phyloP scores from a whole-genome alignment of 75 land plant genomes.

The Cryptomeria japonica region DNA sequence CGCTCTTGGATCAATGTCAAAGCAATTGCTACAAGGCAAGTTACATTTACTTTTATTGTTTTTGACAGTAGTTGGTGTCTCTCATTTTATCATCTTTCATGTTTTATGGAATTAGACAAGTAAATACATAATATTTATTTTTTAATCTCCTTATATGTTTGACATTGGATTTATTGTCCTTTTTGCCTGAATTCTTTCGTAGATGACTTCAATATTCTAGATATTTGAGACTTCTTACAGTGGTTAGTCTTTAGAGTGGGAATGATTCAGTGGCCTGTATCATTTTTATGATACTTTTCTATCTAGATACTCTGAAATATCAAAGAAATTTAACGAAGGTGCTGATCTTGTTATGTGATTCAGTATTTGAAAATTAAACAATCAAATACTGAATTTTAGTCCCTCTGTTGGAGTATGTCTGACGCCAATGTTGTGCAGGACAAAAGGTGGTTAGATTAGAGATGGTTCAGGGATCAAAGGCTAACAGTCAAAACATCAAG shows the following conservation, averaged over 20 bases:
- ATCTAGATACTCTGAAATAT: neutral
- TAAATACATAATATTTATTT: neutral
- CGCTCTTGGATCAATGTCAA: slow-evolving; percentile 59
- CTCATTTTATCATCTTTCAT: slow-evolving; percentile 4
- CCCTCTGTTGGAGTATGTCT: neutral
- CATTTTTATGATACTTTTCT: neutral
- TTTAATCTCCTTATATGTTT: neutral
- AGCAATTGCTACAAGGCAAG: slow-evolving; percentile 65
- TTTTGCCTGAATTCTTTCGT: neutral
- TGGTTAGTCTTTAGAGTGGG: neutral
- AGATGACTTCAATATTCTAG: neutral
- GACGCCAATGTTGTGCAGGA: slow-evolving; percentile 37
- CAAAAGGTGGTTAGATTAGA: slow-evolving; percentile 62
- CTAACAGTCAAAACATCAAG: slow-evolving; percentile 16
- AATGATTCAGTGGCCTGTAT: neutral
- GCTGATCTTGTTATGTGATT: neutral
- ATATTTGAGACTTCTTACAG: neutral
- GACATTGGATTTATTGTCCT: neutral
- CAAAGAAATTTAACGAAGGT: neutral
- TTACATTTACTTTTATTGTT: neutral
- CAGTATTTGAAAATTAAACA: neutral
- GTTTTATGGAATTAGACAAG: neutral
- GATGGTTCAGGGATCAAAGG: slow-evolving; percentile 28
- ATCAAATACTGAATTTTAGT: neutral
- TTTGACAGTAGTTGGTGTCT: neutral